A percentile compares a stretch with the other conserved stretches of the same genome.
These are phyloP conservation scores for Prillingera fragicola DNA, from an alignment of 1,284 basidiomycete genomes.

Conservation along the genomic window DNA sequence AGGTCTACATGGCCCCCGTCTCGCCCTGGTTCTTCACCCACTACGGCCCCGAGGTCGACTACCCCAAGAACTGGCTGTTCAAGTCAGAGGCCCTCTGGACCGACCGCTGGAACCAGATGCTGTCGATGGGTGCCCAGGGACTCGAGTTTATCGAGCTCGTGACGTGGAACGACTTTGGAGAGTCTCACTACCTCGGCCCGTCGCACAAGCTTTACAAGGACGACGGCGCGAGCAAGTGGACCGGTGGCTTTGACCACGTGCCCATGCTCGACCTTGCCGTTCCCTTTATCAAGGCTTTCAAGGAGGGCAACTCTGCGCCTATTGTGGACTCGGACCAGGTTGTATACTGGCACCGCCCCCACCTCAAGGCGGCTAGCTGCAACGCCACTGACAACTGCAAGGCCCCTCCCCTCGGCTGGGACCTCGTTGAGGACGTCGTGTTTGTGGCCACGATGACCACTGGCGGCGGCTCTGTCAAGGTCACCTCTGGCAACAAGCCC, in stretches of 20 bases:
- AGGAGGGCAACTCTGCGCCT: slow-evolving; percentile 27
- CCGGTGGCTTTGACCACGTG: slow-evolving; percentile 39
- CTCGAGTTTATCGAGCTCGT: slow-evolving; percentile 43
- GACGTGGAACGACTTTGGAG: slow-evolving; percentile 49
- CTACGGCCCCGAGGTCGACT: slow-evolving; percentile 41
- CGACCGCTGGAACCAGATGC: slow-evolving; percentile 45
- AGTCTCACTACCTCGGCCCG: slow-evolving; percentile 45
- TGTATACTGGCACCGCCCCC: slow-evolving; percentile 47
- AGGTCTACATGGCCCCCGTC: slow-evolving; percentile 46
- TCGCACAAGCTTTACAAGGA: slow-evolving; percentile 36
- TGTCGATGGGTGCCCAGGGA: slow-evolving; percentile 24
- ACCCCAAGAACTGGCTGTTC: slow-evolving; percentile 48
- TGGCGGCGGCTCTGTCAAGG: slow-evolving; percentile 35
- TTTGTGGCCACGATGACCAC: slow-evolving; percentile 42
- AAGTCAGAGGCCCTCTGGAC: slow-evolving; percentile 45
- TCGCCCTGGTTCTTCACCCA: slow-evolving; percentile 48
- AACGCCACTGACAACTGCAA: slow-evolving; percentile 44
- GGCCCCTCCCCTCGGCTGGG: slow-evolving; percentile 4
- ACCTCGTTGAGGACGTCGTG: slow-evolving; percentile 35
- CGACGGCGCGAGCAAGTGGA: slow-evolving; percentile 42
- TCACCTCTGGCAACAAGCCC: slow-evolving; percentile 38
- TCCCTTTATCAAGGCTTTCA: slow-evolving; percentile 48
- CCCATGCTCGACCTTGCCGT: slow-evolving; percentile 43
- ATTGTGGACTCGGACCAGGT: slow-evolving; percentile 38
- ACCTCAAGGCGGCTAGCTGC: slow-evolving; percentile 39